These are phyloP conservation scores for Plenodomus tracheiphilus DNA, from an alignment of 2,329 filamentous ascomycete species.

Conservation along the genomic window DNA sequence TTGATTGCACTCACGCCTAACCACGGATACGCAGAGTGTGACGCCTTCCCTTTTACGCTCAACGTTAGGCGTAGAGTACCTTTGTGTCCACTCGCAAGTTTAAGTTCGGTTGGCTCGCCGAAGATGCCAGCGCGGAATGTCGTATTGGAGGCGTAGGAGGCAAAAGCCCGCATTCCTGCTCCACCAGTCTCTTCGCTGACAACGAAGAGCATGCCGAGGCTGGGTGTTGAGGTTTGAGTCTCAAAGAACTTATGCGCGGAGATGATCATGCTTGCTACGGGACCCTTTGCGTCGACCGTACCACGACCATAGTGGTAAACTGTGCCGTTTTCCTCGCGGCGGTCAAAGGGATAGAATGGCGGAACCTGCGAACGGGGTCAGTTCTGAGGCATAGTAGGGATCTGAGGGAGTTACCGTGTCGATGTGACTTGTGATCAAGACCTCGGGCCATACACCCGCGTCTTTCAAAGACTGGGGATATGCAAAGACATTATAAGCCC, in stretches of 20 bases:
- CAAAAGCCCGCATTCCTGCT: conserved; percentile 69
- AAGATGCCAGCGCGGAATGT: conserved; percentile 75
- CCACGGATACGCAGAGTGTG: conserved; percentile 89
- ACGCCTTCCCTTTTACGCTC: conserved; percentile 70
- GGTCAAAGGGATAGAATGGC: conserved; percentile 68
- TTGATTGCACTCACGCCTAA: conserved; percentile 82
- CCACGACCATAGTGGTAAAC: conserved; percentile 67
- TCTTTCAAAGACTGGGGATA: conserved; percentile 50
- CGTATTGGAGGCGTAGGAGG: conserved; percentile 36
- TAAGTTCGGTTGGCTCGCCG: conserved; percentile 87
- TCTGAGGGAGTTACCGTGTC: conserved; percentile 57
- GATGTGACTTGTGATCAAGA: conserved; percentile 78
- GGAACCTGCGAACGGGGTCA: conserved; percentile 37
- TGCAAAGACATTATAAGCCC: conserved; percentile 75
- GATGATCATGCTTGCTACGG: conserved; percentile 70
- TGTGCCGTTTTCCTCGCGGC: conserved; percentile 50
- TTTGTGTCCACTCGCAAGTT: conserved; percentile 88
- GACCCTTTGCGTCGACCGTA: conserved; percentile 62
- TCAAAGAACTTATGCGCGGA: conserved; percentile 62
- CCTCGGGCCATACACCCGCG: conserved; percentile 50
- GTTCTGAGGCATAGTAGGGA: neutral
- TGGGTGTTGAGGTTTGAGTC: conserved; percentile 45
- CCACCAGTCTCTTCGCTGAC: conserved; percentile 83
- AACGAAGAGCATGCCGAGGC: conserved; percentile 56
- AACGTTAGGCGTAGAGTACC: conserved; percentile 71